phyloP scores from a whole-genome alignment of 2,329 filamentous ascomycete species.

The Aspergillus pseudoviridinutans region DNA sequence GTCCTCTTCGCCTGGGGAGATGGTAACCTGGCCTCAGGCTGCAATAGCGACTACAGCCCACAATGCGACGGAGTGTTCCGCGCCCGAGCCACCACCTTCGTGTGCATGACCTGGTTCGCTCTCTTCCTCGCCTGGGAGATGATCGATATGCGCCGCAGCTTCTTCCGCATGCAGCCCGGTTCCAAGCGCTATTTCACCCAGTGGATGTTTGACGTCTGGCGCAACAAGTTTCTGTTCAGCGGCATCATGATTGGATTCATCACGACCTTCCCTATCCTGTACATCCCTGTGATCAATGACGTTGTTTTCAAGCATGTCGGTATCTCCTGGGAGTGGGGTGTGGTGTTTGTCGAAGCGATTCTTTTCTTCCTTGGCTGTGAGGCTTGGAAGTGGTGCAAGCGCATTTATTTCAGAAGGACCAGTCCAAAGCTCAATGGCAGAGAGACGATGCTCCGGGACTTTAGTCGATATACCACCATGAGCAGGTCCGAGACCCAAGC shows the following conservation, averaged over 20 bases:
- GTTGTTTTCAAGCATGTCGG: constrained; percentile 62
- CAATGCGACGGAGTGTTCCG: constrained; percentile 64
- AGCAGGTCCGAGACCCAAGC: constrained; percentile 28
- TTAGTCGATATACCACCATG: constrained; percentile 33
- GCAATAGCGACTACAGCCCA: constrained; percentile 56
- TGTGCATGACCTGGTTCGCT: constrained; percentile 70
- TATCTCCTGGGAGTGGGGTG: constrained; percentile 67
- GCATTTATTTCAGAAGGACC: constrained; percentile 48
- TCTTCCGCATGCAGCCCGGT: constrained; percentile 69
- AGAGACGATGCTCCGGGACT: constrained; percentile 16
- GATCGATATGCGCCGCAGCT: constrained; percentile 66
- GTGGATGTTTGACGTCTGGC: constrained; percentile 65
- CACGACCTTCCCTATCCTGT: constrained; percentile 58
- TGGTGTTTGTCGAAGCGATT: constrained; percentile 58
- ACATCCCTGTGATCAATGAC: constrained; percentile 65
- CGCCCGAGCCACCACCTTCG: constrained; percentile 69
- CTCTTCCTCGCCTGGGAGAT: constrained; percentile 78
- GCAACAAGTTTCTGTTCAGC: constrained; percentile 69
- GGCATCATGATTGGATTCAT: constrained; percentile 56
- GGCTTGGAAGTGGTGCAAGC: constrained; percentile 64
- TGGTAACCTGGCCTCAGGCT: constrained; percentile 56
- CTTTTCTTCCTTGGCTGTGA: constrained; percentile 65
- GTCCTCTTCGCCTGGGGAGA: constrained; percentile 61
- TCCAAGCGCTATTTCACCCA: constrained; percentile 60
- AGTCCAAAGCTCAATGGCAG: constrained; percentile 1